phyloP scores from a whole-genome alignment of 1,139 yeast genomes.

The Geotrichum citri-aurantii region DNA sequence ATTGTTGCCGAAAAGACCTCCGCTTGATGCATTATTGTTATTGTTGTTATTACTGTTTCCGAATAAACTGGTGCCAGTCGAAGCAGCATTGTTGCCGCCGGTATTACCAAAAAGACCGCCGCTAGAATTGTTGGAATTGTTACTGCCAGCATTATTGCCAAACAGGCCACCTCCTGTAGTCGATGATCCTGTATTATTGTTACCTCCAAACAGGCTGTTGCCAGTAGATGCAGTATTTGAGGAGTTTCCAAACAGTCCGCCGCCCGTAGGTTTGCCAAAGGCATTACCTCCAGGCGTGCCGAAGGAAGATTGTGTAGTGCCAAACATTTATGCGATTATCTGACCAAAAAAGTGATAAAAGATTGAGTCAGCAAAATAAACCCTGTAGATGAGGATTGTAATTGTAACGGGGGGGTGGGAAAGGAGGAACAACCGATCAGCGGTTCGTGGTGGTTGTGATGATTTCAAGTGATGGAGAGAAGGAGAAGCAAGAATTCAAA shows the following conservation, averaged over 20 bases:
- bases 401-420: neutral
- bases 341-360: neutral
- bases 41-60: neutral
- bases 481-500: neutral
- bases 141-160: neutral
- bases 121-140: neutral
- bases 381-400: neutral
- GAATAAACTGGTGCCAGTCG: neutral
- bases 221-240: neutral
- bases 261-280: neutral
- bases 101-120: too few relatives aligned
- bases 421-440: neutral
- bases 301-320: neutral
- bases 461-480: neutral
- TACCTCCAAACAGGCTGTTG: neutral
- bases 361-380: neutral
- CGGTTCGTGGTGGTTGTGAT: neutral
- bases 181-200: neutral
- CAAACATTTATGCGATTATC: conserved; percentile 1
- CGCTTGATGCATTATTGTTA: neutral
- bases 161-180: neutral
- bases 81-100: too few relatives aligned
- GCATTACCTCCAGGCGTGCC: neutral
- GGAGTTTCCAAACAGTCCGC: neutral
- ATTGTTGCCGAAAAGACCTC: neutral